These are phyloP conservation scores for Heliosperma pusillum DNA, from an alignment of 148 eudicot genomes.

Conservation along the genomic window DNA sequence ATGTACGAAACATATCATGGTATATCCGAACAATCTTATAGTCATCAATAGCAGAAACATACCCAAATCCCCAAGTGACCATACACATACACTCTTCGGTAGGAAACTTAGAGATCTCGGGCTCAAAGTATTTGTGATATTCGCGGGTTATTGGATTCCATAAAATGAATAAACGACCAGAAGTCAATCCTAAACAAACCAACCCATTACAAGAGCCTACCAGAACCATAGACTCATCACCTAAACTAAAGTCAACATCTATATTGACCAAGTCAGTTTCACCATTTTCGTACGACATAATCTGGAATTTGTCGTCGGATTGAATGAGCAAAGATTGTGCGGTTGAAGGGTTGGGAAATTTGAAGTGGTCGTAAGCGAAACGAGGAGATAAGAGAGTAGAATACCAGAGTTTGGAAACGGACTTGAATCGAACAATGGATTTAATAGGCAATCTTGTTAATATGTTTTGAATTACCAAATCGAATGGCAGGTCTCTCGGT, in stretches of 20 bases:
- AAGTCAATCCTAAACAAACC: slow-evolving; percentile 1
- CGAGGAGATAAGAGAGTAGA: slow-evolving; percentile 15
- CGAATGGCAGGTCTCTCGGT: slow-evolving; percentile 6
- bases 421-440: slow-evolving; percentile 2
- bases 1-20: background rate
- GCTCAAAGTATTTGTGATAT: background rate
- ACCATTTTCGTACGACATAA: background rate
- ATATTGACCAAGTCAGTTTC: background rate
- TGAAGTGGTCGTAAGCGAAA: slow-evolving; percentile 12
- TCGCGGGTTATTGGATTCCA: slow-evolving; percentile 10
- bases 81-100: no score
- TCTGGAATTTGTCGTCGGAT: background rate
- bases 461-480: slow-evolving; percentile 9
- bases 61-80: slow-evolving; percentile 3
- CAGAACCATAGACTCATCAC: background rate
- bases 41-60: slow-evolving; percentile 1
- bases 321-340: background rate
- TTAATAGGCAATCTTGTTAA: slow-evolving; percentile 13
- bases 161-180: background rate
- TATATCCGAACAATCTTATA: slow-evolving; percentile 2
- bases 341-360: background rate
- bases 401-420: no score
- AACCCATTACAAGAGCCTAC: slow-evolving; percentile 4
- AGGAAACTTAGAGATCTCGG: background rate
- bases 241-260: background rate